These are phyloP conservation scores for Cytospora piceae DNA, from an alignment of 2,329 filamentous ascomycete genomes.

Conservation along the genomic window DNA sequence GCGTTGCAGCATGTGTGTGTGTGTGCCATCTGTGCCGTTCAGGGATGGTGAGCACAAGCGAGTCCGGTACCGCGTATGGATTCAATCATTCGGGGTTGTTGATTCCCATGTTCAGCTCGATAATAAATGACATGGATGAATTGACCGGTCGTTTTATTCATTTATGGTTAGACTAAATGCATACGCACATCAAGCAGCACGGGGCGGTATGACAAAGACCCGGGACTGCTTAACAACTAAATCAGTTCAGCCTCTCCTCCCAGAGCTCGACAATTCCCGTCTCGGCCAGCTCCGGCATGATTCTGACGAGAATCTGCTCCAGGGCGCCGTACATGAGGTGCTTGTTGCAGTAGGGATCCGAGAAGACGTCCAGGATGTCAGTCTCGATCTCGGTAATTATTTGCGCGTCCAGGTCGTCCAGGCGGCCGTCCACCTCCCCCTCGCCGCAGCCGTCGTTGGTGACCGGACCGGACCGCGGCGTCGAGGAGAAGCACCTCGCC, in stretches of 20 bases:
- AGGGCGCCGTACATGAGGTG: constrained; percentile 83
- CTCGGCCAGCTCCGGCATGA: constrained; percentile 83
- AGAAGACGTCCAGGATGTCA: constrained; percentile 72
- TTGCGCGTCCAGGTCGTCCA: constrained; percentile 43
- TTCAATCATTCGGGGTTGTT: neutral
- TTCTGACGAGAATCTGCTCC: constrained; percentile 77
- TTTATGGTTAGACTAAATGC: constrained; percentile 5
- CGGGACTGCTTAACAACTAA: neutral
- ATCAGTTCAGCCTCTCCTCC: constrained; percentile 65
- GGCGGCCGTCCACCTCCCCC: constrained; percentile 42
- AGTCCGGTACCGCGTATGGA: neutral
- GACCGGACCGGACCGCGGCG: constrained; percentile 33
- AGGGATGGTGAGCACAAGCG: neutral
- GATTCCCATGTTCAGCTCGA: neutral
- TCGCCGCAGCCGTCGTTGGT: constrained; percentile 29
- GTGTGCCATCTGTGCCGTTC: neutral
- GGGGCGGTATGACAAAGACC: constrained; percentile 3
- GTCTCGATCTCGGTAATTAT: constrained; percentile 64
- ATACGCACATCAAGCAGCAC: neutral
- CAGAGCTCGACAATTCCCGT: constrained; percentile 72
- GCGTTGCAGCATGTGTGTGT: neutral
- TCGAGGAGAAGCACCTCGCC: constrained; percentile 20
- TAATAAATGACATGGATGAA: neutral
- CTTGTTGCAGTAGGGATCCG: constrained; percentile 88
- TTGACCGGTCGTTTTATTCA: constrained; percentile 7